phyloP scores from a whole-genome alignment of 371 early-diverging fungal species.

The Conidiobolus coronatus region DNA sequence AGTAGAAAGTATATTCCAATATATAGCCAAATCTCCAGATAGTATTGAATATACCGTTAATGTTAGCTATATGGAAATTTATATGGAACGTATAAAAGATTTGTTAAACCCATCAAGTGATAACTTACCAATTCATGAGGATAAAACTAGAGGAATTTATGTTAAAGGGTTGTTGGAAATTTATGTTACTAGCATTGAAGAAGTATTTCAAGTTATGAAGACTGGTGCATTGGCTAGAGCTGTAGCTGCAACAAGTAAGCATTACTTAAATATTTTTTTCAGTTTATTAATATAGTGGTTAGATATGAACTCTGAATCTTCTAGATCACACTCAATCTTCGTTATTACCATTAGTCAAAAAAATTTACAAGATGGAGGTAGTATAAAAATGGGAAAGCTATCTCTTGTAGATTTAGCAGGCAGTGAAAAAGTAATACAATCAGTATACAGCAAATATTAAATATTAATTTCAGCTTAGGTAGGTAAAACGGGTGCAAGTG shows the following conservation, averaged over 20 bases:
- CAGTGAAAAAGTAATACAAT: constrained; percentile 62
- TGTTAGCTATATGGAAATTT: constrained; percentile 97
- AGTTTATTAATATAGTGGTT: not conserved
- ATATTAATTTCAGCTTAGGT: not conserved
- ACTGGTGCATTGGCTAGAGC: constrained; percentile 73
- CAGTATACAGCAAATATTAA: not conserved
- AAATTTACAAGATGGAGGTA: constrained; percentile 57
- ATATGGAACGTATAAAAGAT: constrained; percentile 97
- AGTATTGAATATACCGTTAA: constrained; percentile 83
- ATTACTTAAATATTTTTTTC: not conserved
- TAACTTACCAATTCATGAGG: constrained; percentile 87
- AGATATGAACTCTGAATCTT: constrained; percentile 92
- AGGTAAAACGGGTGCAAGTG: constrained; percentile 94
- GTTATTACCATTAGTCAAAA: constrained; percentile 81
- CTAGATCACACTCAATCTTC: constrained; percentile 93
- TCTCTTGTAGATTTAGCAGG: constrained; percentile 98
- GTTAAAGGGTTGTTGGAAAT: constrained; percentile 89
- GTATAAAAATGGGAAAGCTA: constrained; percentile 70
- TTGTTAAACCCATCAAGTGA: constrained; percentile 70
- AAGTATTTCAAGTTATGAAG: constrained; percentile 86
- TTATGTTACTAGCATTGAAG: constrained; percentile 77
- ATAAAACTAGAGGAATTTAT: constrained; percentile 81
- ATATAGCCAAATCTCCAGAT: constrained; percentile 59
- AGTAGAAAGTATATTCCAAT: constrained; percentile 74
- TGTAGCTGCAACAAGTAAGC: constrained; percentile 75